A percentile compares a stretch with the other conserved stretches of the same genome.
phyloP scores from a whole-genome alignment of 2,329 filamentous ascomycete species.

The Geosmithia putterillii region DNA sequence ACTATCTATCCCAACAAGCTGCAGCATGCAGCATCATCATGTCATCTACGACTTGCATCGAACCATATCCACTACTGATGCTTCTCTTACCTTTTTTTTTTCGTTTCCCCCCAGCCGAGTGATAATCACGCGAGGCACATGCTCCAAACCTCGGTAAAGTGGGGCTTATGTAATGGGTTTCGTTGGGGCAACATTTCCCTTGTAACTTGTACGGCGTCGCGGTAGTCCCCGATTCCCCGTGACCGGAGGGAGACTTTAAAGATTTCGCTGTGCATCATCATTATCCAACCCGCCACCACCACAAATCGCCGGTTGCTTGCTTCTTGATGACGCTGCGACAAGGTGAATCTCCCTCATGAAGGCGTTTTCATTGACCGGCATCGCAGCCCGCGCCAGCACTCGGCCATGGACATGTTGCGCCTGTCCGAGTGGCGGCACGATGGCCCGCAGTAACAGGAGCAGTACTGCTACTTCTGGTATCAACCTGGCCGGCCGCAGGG shows the following conservation, averaged over 20 bases:
- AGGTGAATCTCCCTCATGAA: slow-evolving; percentile 20
- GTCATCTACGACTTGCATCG: too few relatives aligned
- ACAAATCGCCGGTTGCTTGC: background rate
- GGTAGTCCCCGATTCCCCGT: background rate
- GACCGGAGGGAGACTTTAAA: background rate
- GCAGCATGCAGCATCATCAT: too few relatives aligned
- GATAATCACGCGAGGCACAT: background rate
- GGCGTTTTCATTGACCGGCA: slow-evolving; percentile 22
- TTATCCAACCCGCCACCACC: background rate
- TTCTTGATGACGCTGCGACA: background rate
- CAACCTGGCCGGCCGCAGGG: slow-evolving; percentile 16
- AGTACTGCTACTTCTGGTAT: too few relatives aligned
- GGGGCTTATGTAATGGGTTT: background rate
- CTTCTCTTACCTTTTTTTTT: too few relatives aligned
- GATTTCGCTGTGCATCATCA: too few relatives aligned
- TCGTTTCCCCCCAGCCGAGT: too few relatives aligned
- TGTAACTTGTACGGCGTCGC: background rate
- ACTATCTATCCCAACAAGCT: too few relatives aligned
- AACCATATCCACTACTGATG: too few relatives aligned
- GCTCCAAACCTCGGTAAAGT: background rate
- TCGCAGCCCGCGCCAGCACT: slow-evolving; percentile 23
- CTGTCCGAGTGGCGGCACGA: slow-evolving; percentile 24
- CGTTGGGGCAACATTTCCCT: background rate
- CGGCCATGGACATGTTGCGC: slow-evolving; percentile 33
- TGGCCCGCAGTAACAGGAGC: slow-evolving; percentile 10